phyloP scores from a whole-genome alignment of 768 basidiomycete species.

The button mushroom (Agaricus bisporus) region DNA sequence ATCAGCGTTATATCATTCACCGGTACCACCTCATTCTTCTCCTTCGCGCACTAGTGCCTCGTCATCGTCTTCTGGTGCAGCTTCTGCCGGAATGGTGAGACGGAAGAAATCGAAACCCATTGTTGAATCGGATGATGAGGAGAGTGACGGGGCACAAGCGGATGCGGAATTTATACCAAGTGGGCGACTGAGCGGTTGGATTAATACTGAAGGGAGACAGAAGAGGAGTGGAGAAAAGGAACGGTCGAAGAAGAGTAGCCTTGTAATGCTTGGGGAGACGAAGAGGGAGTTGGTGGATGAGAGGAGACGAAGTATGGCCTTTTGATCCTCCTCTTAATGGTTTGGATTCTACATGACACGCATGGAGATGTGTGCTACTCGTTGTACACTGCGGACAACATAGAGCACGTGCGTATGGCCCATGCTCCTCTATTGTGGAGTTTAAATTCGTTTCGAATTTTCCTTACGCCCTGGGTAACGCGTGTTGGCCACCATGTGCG shows the following conservation, averaged over 20 bases:
- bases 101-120: slow-evolving; percentile 49
- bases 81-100: slow-evolving; percentile 26
- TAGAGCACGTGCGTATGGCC: neutral
- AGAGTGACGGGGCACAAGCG: slow-evolving; percentile 66
- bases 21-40: slow-evolving; percentile 16
- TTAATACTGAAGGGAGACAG: slow-evolving; percentile 46
- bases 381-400: neutral
- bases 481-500: too few relatives aligned
- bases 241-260: slow-evolving; percentile 19
- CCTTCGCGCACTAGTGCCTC: slow-evolving; percentile 23
- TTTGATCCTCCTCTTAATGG: slow-evolving; percentile 26
- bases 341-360: neutral
- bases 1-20: slow-evolving; percentile 25
- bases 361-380: neutral
- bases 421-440: too few relatives aligned
- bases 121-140: slow-evolving; percentile 45
- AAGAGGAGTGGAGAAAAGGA: slow-evolving; percentile 29
- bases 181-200: slow-evolving; percentile 33
- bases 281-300: slow-evolving; percentile 42
- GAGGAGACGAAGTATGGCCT: slow-evolving; percentile 63
- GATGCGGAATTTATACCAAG: slow-evolving; percentile 54
- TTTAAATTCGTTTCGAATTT: too few relatives aligned
- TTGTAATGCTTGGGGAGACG: slow-evolving; percentile 23
- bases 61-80: slow-evolving; percentile 18
- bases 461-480: too few relatives aligned